Conservation (phyloP, 1,284 basidiomycete species). For the Cryptococcus sp. region DNA sequence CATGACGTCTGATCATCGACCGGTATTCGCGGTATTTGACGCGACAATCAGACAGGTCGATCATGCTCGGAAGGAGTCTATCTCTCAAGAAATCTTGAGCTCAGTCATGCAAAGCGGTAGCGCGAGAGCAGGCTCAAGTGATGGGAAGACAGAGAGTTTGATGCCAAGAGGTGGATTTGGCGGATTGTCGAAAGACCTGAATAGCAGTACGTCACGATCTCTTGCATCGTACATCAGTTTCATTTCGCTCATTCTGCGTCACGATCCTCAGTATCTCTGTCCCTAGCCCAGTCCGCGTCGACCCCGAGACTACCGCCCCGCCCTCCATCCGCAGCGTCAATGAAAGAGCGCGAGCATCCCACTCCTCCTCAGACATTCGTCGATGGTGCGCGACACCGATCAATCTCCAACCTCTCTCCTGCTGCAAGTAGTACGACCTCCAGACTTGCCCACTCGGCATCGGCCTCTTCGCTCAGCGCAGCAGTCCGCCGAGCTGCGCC, state of each 20-base stretch:
- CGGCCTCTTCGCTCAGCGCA: slow-evolving; percentile 2
- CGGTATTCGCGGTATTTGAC: slow-evolving; percentile 84
- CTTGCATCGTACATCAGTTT: not conserved
- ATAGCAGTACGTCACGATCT: slow-evolving; percentile 21
- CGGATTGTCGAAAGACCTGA: slow-evolving; percentile 27
- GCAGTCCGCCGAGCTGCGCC: slow-evolving; percentile 17
- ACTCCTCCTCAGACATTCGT: slow-evolving; percentile 4
- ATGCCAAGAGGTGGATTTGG: slow-evolving; percentile 19
- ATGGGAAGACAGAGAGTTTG: slow-evolving; percentile 23
- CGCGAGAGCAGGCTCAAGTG: slow-evolving; percentile 5
- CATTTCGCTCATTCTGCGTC: not conserved
- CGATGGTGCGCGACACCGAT: slow-evolving; percentile 10
- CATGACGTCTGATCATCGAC: slow-evolving; percentile 88
- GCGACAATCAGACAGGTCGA: slow-evolving; percentile 79
- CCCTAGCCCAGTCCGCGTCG: slow-evolving; percentile 6
- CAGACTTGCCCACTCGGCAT: slow-evolving; percentile 2
- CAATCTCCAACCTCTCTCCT: slow-evolving; percentile 9
- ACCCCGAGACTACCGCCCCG: slow-evolving; percentile 19
- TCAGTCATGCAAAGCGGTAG: slow-evolving; percentile 13
- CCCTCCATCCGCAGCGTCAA: slow-evolving; percentile 16
- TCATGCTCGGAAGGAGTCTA: slow-evolving; percentile 66
- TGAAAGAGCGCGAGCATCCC: slow-evolving; percentile 12
- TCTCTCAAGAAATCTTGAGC: slow-evolving; percentile 62
- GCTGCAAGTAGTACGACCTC: slow-evolving; percentile 14
- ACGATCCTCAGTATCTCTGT: slow-evolving; percentile 5